Evolutionary conservation across 2,329 filamentous ascomycete species (phyloP).

Genomic region (Fusarium concolor): DNA sequence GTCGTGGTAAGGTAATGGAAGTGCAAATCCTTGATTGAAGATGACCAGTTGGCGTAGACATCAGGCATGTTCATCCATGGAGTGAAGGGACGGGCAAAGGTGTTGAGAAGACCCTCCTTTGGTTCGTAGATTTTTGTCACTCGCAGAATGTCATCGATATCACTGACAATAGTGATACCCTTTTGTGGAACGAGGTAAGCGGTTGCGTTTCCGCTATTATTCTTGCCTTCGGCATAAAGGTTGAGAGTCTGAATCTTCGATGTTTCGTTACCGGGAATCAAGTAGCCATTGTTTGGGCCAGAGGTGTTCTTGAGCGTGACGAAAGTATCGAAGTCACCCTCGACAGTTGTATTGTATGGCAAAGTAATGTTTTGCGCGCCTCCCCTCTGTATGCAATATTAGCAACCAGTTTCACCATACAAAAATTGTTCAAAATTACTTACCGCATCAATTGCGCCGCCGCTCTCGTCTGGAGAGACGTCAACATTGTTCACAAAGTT

Average conservation of each 20-base stretch:
- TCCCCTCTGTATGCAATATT: slow-evolving; percentile 54
- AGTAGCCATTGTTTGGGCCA: slow-evolving; percentile 58
- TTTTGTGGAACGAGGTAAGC: slow-evolving; percentile 78
- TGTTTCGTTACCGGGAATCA: slow-evolving; percentile 74
- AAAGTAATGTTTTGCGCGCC: slow-evolving; percentile 72
- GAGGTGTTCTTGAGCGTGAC: slow-evolving; percentile 70
- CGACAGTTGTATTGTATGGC: slow-evolving; percentile 72
- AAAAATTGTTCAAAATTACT: background rate
- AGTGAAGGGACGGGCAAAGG: slow-evolving; percentile 76
- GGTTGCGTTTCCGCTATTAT: slow-evolving; percentile 76
- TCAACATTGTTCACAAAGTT: slow-evolving; percentile 62
- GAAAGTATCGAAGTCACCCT: slow-evolving; percentile 81
- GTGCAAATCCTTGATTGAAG: slow-evolving; percentile 73
- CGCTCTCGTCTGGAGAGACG: slow-evolving; percentile 64
- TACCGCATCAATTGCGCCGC: slow-evolving; percentile 63
- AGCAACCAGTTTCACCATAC: background rate
- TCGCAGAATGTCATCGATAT: slow-evolving; percentile 85
- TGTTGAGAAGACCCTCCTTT: slow-evolving; percentile 79
- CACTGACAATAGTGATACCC: slow-evolving; percentile 78
- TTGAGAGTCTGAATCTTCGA: slow-evolving; percentile 74
- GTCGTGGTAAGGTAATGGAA: slow-evolving; percentile 88
- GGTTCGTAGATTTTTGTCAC: slow-evolving; percentile 84
- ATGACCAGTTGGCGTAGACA: slow-evolving; percentile 80
- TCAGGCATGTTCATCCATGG: slow-evolving; percentile 84
- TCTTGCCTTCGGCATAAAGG: slow-evolving; percentile 72